Base-by-base conservation (phyloP, 2,329 filamentous ascomycete genomes). In the Epichloe hybrida region DNA sequence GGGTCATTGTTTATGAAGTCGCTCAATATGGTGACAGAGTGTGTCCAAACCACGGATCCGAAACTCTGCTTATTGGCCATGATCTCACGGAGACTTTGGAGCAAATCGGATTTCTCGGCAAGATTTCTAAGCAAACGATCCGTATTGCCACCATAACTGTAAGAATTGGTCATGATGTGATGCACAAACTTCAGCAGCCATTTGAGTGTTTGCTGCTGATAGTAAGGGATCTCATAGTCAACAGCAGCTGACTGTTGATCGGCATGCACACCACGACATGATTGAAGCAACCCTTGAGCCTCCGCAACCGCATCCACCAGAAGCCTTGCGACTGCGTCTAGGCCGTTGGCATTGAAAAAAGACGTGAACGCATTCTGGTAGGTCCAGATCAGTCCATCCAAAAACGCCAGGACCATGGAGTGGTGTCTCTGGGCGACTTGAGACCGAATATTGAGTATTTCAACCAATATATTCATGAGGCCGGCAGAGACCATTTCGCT, bases 1-100 rank as follows among this genome's bases (percentile, higher is more conserved):
- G 93, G 93, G 61, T 98, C 93, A 62, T 97, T 96, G 68, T 99
- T 94, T 60, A 99, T 95, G 66, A 98, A 98, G 59, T 88, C 91
- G 62, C 88, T 93, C 48, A 98, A 73, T 51, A 96, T 91, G 50
- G 84, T 90, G 54, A 95, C 88, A 6, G 89, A 86, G 64, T 90
- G 90, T 46, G 89, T 95, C 93, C 93, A 99, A 5, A 97, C 88
- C 53, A 93, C 84, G 2, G 91, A 93, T 12, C 93, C 93, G 63
- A 90, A 99, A 38, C 83, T 74, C 49, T 74, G 74, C 38, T 86
- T 83, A 59, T 95, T 85, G 55, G 84, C 81, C 55, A 96, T 85
- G 44, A 98, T 87, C 37, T 82, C 76, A 50, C 87, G 83, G 48
- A 99, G 75, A 52, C 86, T 88, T 21, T 74, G 77, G 44, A 98